Conservation (phyloP, 164 flowering plant genomes). For the Tetracentron sinense region DNA sequence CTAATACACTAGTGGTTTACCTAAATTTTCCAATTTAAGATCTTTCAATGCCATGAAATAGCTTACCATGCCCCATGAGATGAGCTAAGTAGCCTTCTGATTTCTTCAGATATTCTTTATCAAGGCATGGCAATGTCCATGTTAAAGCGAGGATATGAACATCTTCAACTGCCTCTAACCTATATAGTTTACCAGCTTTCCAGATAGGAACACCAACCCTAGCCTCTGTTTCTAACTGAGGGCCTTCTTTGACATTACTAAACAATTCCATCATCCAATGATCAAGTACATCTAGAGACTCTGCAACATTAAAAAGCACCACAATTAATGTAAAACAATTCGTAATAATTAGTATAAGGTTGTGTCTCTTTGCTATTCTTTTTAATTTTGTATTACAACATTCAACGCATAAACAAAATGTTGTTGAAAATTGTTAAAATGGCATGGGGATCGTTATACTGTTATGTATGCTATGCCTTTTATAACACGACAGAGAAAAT, state of each 20-base stretch:
- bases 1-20: not conserved
- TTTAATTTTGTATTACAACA: too few species aligned
- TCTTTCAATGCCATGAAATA: not conserved
- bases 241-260: conserved; percentile 51
- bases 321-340: not conserved
- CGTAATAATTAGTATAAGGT: not conserved
- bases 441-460: not conserved
- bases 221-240: conserved; percentile 27
- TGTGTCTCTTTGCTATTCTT: too few species aligned
- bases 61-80: conserved; percentile 92
- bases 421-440: too few species aligned
- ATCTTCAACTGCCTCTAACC: conserved; percentile 90
- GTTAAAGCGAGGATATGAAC: conserved; percentile 75
- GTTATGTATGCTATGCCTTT: not conserved
- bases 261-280: conserved; percentile 84
- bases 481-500: too few species aligned
- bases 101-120: conserved; percentile 74
- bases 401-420: too few species aligned
- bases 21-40: not conserved
- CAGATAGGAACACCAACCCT: conserved; percentile 53
- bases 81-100: conserved; percentile 93
- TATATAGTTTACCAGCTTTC: conserved; percentile 74
- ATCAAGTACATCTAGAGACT: conserved; percentile 75
- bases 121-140: conserved; percentile 90
- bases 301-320: conserved; percentile 43